Percentiles rank a stretch among this genome's conserved stretches.
phyloP scores from a whole-genome alignment of 805 yeast species.

The Candida maltosa region DNA sequence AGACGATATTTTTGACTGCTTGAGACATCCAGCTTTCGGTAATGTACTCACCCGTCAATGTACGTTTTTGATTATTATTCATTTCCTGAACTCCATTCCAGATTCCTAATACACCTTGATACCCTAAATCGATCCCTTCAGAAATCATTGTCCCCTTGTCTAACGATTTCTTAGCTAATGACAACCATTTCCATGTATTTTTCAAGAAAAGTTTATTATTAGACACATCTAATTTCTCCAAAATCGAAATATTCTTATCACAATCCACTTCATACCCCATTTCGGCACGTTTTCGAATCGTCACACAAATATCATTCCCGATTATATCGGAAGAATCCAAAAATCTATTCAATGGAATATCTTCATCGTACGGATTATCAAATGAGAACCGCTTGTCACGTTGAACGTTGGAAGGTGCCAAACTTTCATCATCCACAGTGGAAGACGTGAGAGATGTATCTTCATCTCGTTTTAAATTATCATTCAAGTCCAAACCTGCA shows the following conservation, averaged over 20 bases:
- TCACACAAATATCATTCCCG: constrained; percentile 68
- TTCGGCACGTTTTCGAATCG: constrained; percentile 68
- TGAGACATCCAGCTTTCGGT: constrained; percentile 42
- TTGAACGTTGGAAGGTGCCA: background rate
- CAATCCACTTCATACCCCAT: constrained; percentile 73
- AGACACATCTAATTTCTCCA: constrained; percentile 49
- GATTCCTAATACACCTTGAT: constrained; percentile 82
- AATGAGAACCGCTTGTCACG: constrained; percentile 5
- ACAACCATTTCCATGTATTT: constrained; percentile 91
- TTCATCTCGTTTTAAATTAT: constrained; percentile 12
- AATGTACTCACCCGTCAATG: constrained; percentile 12
- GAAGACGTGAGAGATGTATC: constrained; percentile 13
- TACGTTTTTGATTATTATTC: constrained; percentile 41
- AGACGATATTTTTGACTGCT: constrained; percentile 52
- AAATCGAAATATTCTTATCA: constrained; percentile 55
- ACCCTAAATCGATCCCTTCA: constrained; percentile 74
- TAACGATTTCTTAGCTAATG: constrained; percentile 63
- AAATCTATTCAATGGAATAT: constrained; percentile 25
- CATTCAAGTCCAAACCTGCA: constrained; percentile 10
- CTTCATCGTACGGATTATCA: constrained; percentile 21
- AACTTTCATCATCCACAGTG: constrained; percentile 13
- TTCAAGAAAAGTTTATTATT: constrained; percentile 52
- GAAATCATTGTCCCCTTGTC: constrained; percentile 65
- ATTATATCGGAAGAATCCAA: constrained; percentile 44
- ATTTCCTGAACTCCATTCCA: constrained; percentile 73